Conservation (phyloP, 2,329 filamentous ascomycete genomes). For the Alternaria sp. region DNA sequence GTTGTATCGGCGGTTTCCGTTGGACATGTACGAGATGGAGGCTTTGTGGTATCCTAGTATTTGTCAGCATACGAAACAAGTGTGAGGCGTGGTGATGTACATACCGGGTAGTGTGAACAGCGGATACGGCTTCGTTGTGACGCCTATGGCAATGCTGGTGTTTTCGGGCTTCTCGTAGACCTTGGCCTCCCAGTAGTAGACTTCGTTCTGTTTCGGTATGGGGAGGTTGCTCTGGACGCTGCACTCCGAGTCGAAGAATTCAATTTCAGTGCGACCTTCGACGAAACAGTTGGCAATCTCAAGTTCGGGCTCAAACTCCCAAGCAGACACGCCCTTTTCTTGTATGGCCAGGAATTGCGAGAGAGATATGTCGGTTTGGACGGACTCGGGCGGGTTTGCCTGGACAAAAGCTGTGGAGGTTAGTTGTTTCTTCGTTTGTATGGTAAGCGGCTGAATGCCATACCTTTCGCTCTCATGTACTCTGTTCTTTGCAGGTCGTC, state of each 20-base stretch:
- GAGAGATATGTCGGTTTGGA: constrained; percentile 95
- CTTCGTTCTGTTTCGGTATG: constrained; percentile 97
- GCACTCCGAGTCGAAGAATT: constrained; percentile 98
- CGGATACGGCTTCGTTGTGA: constrained; percentile 97
- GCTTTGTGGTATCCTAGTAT: constrained; percentile 83
- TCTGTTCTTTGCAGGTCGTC: constrained; percentile 90
- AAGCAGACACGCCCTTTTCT: constrained; percentile 98
- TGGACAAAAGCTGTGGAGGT: constrained; percentile 79
- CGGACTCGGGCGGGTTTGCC: constrained; percentile 91
- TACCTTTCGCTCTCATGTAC: constrained; percentile 95
- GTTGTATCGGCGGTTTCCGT: constrained; percentile 85
- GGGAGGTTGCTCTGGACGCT: constrained; percentile 96
- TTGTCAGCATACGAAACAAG: constrained; percentile 27
- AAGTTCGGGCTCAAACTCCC: constrained; percentile 99
- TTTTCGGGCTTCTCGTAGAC: constrained; percentile 96
- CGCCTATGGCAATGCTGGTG: constrained; percentile 86
- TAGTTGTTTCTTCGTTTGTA: constrained; percentile 7
- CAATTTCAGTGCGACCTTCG: constrained; percentile 93
- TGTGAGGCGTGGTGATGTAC: constrained; percentile 35
- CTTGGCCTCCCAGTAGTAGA: constrained; percentile 99
- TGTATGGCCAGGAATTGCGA: constrained; percentile 98
- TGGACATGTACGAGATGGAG: constrained; percentile 90
- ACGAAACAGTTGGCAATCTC: constrained; percentile 99
- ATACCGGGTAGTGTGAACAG: constrained; percentile 91
- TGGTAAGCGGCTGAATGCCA: constrained; percentile 25